Evolutionary conservation across 1,284 basidiomycete species (phyloP).

Genomic region (Calocybe gambosa): DNA sequence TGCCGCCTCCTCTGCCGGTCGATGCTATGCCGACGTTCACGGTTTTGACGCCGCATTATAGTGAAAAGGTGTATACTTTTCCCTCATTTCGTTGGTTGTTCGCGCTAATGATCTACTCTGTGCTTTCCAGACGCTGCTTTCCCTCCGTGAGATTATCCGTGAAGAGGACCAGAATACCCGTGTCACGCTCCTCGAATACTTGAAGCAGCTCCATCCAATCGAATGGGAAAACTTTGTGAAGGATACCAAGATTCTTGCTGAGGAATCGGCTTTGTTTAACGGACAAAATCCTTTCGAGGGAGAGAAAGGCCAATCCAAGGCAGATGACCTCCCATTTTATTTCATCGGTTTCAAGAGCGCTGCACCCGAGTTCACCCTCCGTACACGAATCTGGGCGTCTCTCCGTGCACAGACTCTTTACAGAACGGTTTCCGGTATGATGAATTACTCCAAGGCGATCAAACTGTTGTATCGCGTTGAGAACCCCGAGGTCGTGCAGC

Average conservation of each 20-base stretch:
- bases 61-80: slow-evolving; percentile 94
- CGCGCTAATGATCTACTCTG: too few relatives aligned
- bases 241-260: slow-evolving; percentile 98
- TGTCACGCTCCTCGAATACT: slow-evolving; percentile 91
- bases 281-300: slow-evolving; percentile 34
- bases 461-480: slow-evolving; percentile 98
- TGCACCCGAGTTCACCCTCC: slow-evolving; percentile 96
- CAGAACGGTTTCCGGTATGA: slow-evolving; percentile 99
- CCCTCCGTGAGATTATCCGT: slow-evolving; percentile 91
- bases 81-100: slow-evolving; percentile 11
- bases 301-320: slow-evolving; percentile 81
- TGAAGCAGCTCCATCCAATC: slow-evolving; percentile 98
- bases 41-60: slow-evolving; percentile 96
- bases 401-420: slow-evolving; percentile 97
- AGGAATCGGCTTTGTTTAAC: slow-evolving; percentile 78
- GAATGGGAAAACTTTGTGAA: slow-evolving; percentile 99
- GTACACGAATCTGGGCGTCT: slow-evolving; percentile 99
- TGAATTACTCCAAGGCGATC: slow-evolving; percentile 99
- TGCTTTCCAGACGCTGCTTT: too few relatives aligned
- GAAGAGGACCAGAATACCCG: slow-evolving; percentile 96
- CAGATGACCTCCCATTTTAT: slow-evolving; percentile 98
- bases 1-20: slow-evolving; percentile 85
- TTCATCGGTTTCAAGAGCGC: slow-evolving; percentile 99
- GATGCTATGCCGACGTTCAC: slow-evolving; percentile 98
- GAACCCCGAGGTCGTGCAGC: slow-evolving; percentile 97